These are phyloP conservation scores for Rugosomyces carneus DNA, from an alignment of 1,284 basidiomycete species.

Conservation along the genomic window DNA sequence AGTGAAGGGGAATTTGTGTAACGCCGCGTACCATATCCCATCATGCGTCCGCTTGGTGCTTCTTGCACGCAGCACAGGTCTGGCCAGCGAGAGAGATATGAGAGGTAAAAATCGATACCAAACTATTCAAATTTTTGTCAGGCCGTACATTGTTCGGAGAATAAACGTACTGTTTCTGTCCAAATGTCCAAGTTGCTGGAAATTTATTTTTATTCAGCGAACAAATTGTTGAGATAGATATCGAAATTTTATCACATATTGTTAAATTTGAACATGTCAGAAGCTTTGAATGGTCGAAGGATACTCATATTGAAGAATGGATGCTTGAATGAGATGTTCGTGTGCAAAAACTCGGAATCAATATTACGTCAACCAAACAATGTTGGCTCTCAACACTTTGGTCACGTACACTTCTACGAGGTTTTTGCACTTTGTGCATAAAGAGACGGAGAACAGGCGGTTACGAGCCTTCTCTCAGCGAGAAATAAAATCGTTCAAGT, in stretches of 20 bases:
- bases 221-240: neutral
- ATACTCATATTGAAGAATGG: constrained; percentile 60
- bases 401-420: too few relatives aligned
- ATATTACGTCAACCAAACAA: too few relatives aligned
- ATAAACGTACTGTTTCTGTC: constrained; percentile 77
- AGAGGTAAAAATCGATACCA: constrained; percentile 80
- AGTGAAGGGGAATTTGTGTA: too few relatives aligned
- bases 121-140: constrained; percentile 45
- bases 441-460: too few relatives aligned
- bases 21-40: constrained; percentile 76
- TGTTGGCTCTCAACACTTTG: too few relatives aligned
- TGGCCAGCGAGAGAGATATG: constrained; percentile 85
- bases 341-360: too few relatives aligned
- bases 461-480: too few relatives aligned
- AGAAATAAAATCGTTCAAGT: too few relatives aligned
- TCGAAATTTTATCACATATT: constrained; percentile 52
- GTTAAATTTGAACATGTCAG: constrained; percentile 89
- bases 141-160: neutral
- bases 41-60: constrained; percentile 71
- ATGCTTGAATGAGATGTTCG: neutral
- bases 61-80: constrained; percentile 82
- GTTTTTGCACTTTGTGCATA: too few relatives aligned
- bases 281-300: constrained; percentile 76
- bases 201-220: too few relatives aligned
- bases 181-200: constrained; percentile 91